phyloP scores from a whole-genome alignment of 176 grass and related monocot species.

The Saccharum spontaneum region DNA sequence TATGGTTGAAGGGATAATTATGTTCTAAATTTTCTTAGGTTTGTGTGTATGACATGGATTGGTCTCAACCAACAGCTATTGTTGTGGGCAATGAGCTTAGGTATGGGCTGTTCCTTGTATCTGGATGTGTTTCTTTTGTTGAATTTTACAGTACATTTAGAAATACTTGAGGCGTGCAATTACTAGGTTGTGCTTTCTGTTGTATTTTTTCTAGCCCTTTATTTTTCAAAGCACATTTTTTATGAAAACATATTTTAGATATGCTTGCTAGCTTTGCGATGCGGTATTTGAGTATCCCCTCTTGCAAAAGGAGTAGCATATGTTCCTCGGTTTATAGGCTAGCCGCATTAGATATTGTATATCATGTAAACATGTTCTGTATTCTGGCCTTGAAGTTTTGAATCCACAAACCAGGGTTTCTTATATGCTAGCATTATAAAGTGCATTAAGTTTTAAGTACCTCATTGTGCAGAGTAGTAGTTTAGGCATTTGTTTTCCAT shows the following conservation, averaged over 20 bases:
- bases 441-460: neutral
- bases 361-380: constrained; percentile 8
- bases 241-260: neutral
- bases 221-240: neutral
- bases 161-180: neutral
- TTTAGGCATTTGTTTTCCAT: constrained; percentile 8
- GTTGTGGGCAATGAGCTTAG: constrained; percentile 94
- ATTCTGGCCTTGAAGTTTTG: neutral
- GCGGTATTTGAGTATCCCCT: constrained; percentile 4
- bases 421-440: neutral
- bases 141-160: neutral
- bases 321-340: neutral
- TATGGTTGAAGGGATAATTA: constrained; percentile 26
- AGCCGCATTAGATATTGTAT: neutral
- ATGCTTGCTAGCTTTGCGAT: neutral
- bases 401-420: neutral
- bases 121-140: constrained; percentile 18
- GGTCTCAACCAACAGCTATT: constrained; percentile 89
- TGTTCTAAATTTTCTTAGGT: constrained; percentile 52
- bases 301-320: constrained; percentile 17
- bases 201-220: neutral
- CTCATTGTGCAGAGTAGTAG: neutral
- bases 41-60: constrained; percentile 96
- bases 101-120: constrained; percentile 44
- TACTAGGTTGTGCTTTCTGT: neutral